These are phyloP conservation scores for Sphagnum tenellum DNA, from an alignment of 225 moss, liverwort and hornwort species.

Conservation along the genomic window DNA sequence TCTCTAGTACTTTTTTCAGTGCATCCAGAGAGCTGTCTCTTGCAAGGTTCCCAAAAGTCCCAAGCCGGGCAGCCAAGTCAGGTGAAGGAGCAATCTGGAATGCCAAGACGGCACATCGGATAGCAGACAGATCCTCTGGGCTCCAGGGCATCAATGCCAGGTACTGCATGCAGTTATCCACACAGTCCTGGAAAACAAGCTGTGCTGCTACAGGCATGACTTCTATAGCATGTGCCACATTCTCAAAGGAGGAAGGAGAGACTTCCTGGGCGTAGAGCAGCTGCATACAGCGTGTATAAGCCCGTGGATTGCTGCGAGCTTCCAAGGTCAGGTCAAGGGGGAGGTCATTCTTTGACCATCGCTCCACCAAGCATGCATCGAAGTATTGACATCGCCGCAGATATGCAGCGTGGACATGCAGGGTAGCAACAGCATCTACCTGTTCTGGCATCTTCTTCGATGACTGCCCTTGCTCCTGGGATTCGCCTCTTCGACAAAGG, in stretches of 20 bases:
- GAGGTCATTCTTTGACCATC: conserved; percentile 42
- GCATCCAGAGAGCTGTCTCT: conserved; percentile 37
- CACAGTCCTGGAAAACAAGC: conserved; percentile 37
- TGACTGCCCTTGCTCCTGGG: conserved; percentile 44
- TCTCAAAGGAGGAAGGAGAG: conserved; percentile 36
- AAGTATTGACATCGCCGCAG: conserved; percentile 41
- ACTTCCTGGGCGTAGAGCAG: conserved; percentile 28
- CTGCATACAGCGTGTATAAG: conserved; percentile 37
- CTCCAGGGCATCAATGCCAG: conserved; percentile 45
- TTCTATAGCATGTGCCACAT: conserved; percentile 43
- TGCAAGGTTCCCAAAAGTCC: conserved; percentile 36
- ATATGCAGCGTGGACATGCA: conserved; percentile 40
- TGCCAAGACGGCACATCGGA: conserved; percentile 29
- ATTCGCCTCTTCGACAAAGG: conserved; percentile 9
- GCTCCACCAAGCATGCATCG: conserved; percentile 35
- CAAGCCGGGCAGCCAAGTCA: conserved; percentile 37
- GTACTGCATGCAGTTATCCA: conserved; percentile 44
- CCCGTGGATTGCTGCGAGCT: conserved; percentile 34
- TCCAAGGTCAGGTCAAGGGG: conserved; percentile 36
- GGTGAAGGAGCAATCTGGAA: conserved; percentile 39
- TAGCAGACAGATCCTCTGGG: conserved; percentile 21
- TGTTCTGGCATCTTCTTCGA: conserved; percentile 30
- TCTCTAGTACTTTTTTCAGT: conserved; percentile 30
- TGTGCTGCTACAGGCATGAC: conserved; percentile 42
- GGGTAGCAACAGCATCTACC: conserved; percentile 27